Conservation (phyloP, 371 early-diverging fungal genomes). For the Mucor lusitanicus region DNA sequence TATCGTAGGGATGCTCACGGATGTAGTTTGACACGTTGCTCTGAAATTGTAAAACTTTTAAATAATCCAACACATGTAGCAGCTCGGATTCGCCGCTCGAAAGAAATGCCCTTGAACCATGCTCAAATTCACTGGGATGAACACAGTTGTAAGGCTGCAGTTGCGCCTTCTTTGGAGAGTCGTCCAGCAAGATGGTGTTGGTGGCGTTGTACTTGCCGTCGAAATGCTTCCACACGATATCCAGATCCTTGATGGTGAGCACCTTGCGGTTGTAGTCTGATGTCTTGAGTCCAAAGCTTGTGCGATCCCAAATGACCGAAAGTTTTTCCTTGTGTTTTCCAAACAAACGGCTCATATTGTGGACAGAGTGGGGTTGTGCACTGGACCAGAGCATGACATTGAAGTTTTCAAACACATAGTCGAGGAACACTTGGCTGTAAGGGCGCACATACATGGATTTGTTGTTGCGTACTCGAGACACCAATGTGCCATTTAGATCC, state of each 20-base stretch:
- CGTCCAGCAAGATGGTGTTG: conserved; percentile 73
- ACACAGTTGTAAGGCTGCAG: conserved; percentile 68
- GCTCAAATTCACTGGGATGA: conserved; percentile 35
- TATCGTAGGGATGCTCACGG: conserved; percentile 44
- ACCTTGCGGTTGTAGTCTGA: conserved; percentile 53
- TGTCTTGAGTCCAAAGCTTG: conserved; percentile 51
- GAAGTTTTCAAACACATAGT: conserved; percentile 63
- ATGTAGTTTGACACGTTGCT: conserved; percentile 58
- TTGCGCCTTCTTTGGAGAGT: conserved; percentile 62
- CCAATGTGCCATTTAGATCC: conserved; percentile 77
- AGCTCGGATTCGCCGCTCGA: conserved; percentile 52
- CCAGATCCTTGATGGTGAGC: conserved; percentile 66
- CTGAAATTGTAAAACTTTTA: conserved; percentile 43
- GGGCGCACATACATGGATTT: conserved; percentile 57
- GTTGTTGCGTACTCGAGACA: conserved; percentile 38
- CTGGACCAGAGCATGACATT: conserved; percentile 82
- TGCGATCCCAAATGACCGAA: conserved; percentile 62
- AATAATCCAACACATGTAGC: conserved; percentile 47
- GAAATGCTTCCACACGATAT: conserved; percentile 48
- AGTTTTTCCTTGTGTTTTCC: conserved; percentile 41
- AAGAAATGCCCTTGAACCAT: conserved; percentile 13
- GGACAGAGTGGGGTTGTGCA: conserved; percentile 63
- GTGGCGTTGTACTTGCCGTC: conserved; percentile 53
- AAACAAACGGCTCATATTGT: conserved; percentile 59
- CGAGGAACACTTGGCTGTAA: conserved; percentile 54